Base-by-base conservation (phyloP, 2,329 filamentous ascomycete genomes). In the Rhinocladiella mackenziei region DNA sequence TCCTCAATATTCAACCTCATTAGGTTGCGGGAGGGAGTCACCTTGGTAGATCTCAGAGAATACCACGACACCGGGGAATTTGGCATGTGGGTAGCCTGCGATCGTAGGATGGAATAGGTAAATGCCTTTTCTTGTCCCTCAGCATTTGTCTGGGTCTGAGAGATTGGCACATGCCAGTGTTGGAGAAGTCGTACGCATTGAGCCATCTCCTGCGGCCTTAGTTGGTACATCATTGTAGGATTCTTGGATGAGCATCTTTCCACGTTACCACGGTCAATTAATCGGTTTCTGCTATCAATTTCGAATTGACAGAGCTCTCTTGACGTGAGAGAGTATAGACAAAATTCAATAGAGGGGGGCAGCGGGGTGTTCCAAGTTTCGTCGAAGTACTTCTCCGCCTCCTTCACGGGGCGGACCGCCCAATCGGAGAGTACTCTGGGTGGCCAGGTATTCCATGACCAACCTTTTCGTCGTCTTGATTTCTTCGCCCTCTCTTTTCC, bases 11-110 rank as follows among this genome's bases (percentile, higher is more conserved):
- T 14, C 33, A n/a, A 26, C 8, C 11, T 22, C 28, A 18, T 23
- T 14, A 17, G 44, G 19, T 13, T 15, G 15, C 15, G 32, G 25
- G 26, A 20, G 31, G 39, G 38, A 32, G 10, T 45, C 65, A 89
- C 88, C 89, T 81, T 96, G 89, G 62, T 96, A 96, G 59, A 96
- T 96, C 69, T 96, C 89, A 57, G 84, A 89, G 63, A 94, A 96
- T 44, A 96, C 74, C 10, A 86, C 84, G 4, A 96, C 86, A 14
- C 86, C 89, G 0, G 89, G 89, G 60, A 94, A 95, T 60, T 80
- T 89, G 66, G 89, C 89, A 55, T 92, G 82, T 19, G 89, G 88
- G 62, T 94, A 94, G 48, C 84, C 83, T 1, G 87, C 78, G 55
- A 96, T 83, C 10, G 78, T 80, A 5, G 89, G 89, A 62, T 95